Conservation (phyloP, 805 yeast species). For the Vanderwaltozyma polyspora region DNA sequence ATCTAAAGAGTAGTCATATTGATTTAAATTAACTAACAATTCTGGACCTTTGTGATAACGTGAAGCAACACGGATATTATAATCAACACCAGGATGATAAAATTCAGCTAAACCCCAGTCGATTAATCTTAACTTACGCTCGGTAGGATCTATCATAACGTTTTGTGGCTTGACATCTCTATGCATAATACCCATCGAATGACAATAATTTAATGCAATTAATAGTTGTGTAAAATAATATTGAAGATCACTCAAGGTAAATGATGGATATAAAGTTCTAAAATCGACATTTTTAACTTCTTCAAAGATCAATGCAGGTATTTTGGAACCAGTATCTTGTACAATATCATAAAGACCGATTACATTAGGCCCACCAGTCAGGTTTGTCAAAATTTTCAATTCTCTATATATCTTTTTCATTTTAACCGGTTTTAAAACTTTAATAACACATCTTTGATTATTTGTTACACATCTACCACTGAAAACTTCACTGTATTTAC, state of each 20-base stretch:
- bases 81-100: slow-evolving; percentile 81
- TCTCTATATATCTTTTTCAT: slow-evolving; percentile 87
- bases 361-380: slow-evolving; percentile 75
- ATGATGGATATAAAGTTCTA: slow-evolving; percentile 73
- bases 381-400: slow-evolving; percentile 73
- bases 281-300: slow-evolving; percentile 77
- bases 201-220: slow-evolving; percentile 76
- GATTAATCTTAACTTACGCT: slow-evolving; percentile 54
- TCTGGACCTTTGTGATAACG: slow-evolving; percentile 91
- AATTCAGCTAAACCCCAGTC: slow-evolving; percentile 96
- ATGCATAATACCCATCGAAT: slow-evolving; percentile 91
- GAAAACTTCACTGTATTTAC: slow-evolving; percentile 89
- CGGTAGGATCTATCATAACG: slow-evolving; percentile 78
- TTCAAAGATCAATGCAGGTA: slow-evolving; percentile 84
- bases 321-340: slow-evolving; percentile 72
- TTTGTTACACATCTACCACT: slow-evolving; percentile 61
- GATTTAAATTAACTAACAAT: slow-evolving; percentile 66
- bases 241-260: slow-evolving; percentile 63
- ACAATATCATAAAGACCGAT: slow-evolving; percentile 72
- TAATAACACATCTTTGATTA: slow-evolving; percentile 65
- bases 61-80: slow-evolving; percentile 85
- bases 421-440: slow-evolving; percentile 88
- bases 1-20: slow-evolving; percentile 81
- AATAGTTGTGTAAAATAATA: slow-evolving; percentile 76
- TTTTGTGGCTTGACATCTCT: slow-evolving; percentile 91